Base-by-base conservation (phyloP, 768 basidiomycete species). In the Hysterangium stoloniferum region DNA sequence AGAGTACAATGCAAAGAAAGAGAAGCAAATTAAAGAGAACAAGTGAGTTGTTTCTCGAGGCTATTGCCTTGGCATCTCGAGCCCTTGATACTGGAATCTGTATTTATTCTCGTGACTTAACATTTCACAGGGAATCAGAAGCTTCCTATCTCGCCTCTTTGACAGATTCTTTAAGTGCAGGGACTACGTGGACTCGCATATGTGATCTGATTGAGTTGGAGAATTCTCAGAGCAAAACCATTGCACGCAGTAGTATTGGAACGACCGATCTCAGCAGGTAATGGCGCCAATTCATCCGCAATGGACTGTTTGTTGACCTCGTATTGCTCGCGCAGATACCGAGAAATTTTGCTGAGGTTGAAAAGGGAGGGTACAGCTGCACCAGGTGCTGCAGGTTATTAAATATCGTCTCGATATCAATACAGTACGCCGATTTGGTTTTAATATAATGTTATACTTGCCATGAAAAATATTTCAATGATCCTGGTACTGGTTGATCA, bases 121-220 rank as follows among this genome's bases (percentile, higher is more conserved):
- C 19, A 33, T 17, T 22, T 38, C 34, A 35, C 62, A 98, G 95
- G 73, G 86, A 96, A 63, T 74, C 84, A 56, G 95, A 98, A 66
- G 79, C 80, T 17, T 79, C 83, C 52, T 97, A 85, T 70, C 61
- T 94, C 34, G 73, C 79, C 13, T 67, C 70, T n/a, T 71, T 92
- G 48, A 79, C 79, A 19, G 83, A 82, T 42, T 78, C 82, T 8
- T 79, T 98, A 45, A 84, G 90, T 0, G 74, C 77, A 48, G 96
- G 95, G 22, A 96, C 95, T 19, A 95, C 93, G 6, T 99, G 95
- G 95, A 82, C 92, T 58, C 85, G 96, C 32, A 95, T 99, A 61
- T 86, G 84, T 62, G 81, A 82, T 24, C 68, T 82, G 45, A 68
- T 96, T 54, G 90, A 94, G 58, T 75, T 99, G 32, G 81, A 95